A percentile compares a stretch with the other conserved stretches of the same genome.
These are phyloP conservation scores for Euphorbia schlechtendalii DNA, from an alignment of 441 rosid genomes.

Conservation along the genomic window DNA sequence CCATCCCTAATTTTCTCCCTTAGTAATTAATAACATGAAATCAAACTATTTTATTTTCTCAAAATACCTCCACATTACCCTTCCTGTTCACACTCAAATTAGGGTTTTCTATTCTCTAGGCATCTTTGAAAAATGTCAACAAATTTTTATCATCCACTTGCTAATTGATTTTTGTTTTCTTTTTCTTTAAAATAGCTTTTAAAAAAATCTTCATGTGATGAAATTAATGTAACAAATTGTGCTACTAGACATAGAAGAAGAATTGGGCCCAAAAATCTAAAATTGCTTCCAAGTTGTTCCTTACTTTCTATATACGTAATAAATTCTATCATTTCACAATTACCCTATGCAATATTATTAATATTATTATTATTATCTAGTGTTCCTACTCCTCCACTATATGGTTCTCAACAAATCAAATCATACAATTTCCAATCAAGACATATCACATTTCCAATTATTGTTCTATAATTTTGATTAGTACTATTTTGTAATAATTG, in stretches of 20 bases:
- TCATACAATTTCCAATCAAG: conserved; percentile 5
- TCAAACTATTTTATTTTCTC: too few species aligned
- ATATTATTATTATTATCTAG: too few species aligned
- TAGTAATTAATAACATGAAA: too few species aligned
- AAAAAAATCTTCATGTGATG: too few species aligned
- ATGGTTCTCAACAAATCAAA: conserved; percentile 19
- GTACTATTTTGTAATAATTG: not conserved
- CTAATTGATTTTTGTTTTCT: not conserved
- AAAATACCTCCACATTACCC: too few species aligned
- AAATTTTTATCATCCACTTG: not conserved
- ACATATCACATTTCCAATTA: conserved; percentile 11
- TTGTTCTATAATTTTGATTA: conserved; percentile 5
- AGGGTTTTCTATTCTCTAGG: conserved; percentile 10
- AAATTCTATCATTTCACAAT: not conserved
- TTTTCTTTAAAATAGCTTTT: too few species aligned
- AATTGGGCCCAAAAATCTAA: conserved; percentile 23
- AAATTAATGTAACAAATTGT: not conserved
- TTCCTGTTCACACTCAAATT: not conserved
- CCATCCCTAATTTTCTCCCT: too few species aligned
- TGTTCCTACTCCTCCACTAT: conserved; percentile 14
- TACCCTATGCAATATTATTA: too few species aligned
- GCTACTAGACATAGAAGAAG: not conserved
- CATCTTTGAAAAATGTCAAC: conserved; percentile 8
- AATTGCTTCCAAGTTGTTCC: conserved; percentile 21
- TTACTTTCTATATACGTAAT: conserved; percentile 1